Percentiles rank a stretch among this genome's conserved stretches.
phyloP scores from a whole-genome alignment of 331 rosid genomes.

The Stylosanthes scabra region DNA sequence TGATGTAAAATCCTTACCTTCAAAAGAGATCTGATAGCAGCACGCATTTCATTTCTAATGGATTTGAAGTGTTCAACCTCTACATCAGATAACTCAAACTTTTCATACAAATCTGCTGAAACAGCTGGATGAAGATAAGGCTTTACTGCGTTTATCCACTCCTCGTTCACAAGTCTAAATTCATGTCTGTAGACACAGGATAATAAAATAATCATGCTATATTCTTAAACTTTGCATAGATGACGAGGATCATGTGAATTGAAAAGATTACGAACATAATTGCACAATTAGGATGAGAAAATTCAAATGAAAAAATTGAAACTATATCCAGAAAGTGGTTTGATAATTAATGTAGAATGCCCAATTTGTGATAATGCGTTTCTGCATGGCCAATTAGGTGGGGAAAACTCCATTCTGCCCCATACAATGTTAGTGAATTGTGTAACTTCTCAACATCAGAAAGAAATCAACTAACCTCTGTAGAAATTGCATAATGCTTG shows the following conservation, averaged over 20 bases:
- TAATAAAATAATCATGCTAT: slow-evolving; percentile 3
- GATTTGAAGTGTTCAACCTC: slow-evolving; percentile 58
- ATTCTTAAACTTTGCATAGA: not conserved
- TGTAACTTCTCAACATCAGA: slow-evolving; percentile 12
- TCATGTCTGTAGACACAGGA: slow-evolving; percentile 54
- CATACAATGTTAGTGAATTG: too few relatives aligned
- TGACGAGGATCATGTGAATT: not conserved
- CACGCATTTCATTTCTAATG: slow-evolving; percentile 62
- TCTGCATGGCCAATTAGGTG: too few relatives aligned
- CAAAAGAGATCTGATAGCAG: slow-evolving; percentile 62
- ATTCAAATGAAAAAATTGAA: not conserved
- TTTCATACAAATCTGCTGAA: slow-evolving; percentile 52
- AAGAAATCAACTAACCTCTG: slow-evolving; percentile 68
- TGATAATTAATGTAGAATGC: not conserved
- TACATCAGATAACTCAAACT: slow-evolving; percentile 48
- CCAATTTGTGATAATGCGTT: not conserved
- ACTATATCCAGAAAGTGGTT: not conserved
- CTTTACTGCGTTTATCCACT: slow-evolving; percentile 64
- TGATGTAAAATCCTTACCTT: slow-evolving; percentile 54
- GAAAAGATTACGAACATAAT: not conserved
- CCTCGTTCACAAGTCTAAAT: slow-evolving; percentile 57
- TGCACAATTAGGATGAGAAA: not conserved
- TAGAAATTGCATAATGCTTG: slow-evolving; percentile 63
- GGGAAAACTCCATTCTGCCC: too few relatives aligned
- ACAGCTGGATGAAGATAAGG: slow-evolving; percentile 58